Evolutionary conservation across 2,329 filamentous ascomycete genomes (phyloP).

Genomic region (Ophiostoma fasciatum): DNA sequence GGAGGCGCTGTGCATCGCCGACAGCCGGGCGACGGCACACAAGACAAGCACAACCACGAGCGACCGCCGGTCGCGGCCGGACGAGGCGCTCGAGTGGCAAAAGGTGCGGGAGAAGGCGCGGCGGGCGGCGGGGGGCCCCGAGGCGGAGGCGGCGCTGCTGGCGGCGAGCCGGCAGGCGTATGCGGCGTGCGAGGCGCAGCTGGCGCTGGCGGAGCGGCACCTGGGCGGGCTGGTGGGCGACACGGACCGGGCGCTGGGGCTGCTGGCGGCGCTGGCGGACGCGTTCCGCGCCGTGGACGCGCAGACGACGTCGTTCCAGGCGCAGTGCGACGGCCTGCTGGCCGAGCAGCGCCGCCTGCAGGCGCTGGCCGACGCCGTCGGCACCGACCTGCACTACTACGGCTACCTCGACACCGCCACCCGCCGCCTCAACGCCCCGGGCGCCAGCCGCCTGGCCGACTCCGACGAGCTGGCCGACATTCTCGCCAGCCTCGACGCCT

Average conservation of each 20-base stretch:
- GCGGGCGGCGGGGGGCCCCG: constrained; percentile 30
- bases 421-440: constrained; percentile 78
- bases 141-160: constrained; percentile 47
- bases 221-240: constrained; percentile 65
- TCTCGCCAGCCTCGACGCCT: constrained; percentile 73
- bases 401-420: constrained; percentile 85
- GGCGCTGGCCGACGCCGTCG: constrained; percentile 67
- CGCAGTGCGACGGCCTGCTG: constrained; percentile 79
- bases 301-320: constrained; percentile 86
- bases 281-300: constrained; percentile 79
- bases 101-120: constrained; percentile 14
- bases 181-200: constrained; percentile 55
- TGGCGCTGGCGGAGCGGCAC: constrained; percentile 63
- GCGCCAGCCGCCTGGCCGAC: constrained; percentile 72
- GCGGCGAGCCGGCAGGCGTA: constrained; percentile 65
- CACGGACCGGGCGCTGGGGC: constrained; percentile 58
- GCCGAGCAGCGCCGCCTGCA: constrained; percentile 68
- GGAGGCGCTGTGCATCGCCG: constrained; percentile 33
- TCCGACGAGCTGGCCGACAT: constrained; percentile 78
- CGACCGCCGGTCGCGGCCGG: no score
- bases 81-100: constrained; percentile 5
- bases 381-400: constrained; percentile 87
- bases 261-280: constrained; percentile 65
- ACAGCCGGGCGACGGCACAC: constrained; percentile 12
- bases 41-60: no score